Percentiles rank a stretch among this genome's conserved stretches.
These are phyloP conservation scores for Sarcomyxa edulis DNA, from an alignment of 768 basidiomycete genomes.

Conservation along the genomic window DNA sequence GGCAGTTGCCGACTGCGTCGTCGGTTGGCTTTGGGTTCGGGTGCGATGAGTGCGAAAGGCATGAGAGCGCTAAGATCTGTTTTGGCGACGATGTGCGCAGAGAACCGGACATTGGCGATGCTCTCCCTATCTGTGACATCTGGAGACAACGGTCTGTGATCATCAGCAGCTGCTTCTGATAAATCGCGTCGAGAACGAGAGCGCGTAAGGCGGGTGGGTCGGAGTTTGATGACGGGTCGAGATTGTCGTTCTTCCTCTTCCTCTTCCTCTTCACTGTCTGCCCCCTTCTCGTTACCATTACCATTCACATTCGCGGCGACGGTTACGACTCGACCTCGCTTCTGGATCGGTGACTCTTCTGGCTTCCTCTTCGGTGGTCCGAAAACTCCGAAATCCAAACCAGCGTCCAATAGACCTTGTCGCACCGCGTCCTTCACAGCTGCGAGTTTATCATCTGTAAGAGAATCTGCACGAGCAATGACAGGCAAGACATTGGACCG, in stretches of 20 bases:
- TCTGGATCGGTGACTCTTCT: conserved; percentile 19
- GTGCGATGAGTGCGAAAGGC: conserved; percentile 79
- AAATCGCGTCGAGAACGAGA: conserved; percentile 74
- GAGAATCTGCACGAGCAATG: conserved; percentile 73
- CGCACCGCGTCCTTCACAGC: conserved; percentile 71
- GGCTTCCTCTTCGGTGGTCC: conserved; percentile 32
- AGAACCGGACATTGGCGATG: conserved; percentile 73
- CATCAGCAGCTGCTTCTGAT: conserved; percentile 51
- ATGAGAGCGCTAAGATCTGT: conserved; percentile 52
- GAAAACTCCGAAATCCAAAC: conserved; percentile 77
- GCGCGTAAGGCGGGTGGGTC: conserved; percentile 47
- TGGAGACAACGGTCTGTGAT: conserved; percentile 50
- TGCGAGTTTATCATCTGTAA: conserved; percentile 72
- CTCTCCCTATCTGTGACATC: conserved; percentile 62
- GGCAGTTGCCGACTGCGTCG: conserved; percentile 11
- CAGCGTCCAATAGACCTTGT: conserved; percentile 57
- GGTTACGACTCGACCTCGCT: no score
- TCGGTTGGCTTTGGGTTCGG: conserved; percentile 44
- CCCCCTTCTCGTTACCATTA: conserved; percentile 16
- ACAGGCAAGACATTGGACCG: conserved; percentile 81
- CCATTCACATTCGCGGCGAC: conserved; percentile 25
- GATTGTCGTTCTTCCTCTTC: conserved; percentile 51
- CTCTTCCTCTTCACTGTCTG: conserved; percentile 35
- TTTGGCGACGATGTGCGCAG: conserved; percentile 62
- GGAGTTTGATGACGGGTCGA: conserved; percentile 76